Evolutionary conservation across 148 eudicot genomes (phyloP), one percentile per base, ranked within the genome.

Genomic region (Rhododendron vialii): DNA sequence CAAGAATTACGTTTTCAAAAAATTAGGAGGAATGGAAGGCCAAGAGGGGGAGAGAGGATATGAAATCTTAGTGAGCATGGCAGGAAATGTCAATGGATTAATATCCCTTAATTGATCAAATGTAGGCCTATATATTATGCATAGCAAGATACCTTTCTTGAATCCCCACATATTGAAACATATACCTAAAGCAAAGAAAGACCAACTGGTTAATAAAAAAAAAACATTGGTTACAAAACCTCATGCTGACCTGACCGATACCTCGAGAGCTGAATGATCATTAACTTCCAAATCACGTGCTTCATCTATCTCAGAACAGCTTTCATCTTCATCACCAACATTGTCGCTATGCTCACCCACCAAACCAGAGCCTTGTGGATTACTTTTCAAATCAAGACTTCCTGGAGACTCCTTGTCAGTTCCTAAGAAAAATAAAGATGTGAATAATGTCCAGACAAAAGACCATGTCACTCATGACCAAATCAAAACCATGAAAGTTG

Each of bases 321-420:
- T 89, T 51, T 91, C 94, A 51, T 91, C 92, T 82, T 92, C 92
- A 85, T 87, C 90, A 63, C 90, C 92, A 85, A 91, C 89, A 84
- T 88, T 91, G 47, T 87, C 90, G 67, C 88, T 87, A 33, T 36
- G 24, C 35, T 55, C 89, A 14, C 57, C 86, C 48, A 69, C 86
- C 71, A 76, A 81, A 53, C 24, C 48, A 55, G 80, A 67, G 48
- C 77, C 82, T 73, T 80, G 78, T 53, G 24, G 1, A 48, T 41
- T 80, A 69, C 55, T 85, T 78, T 26, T 84, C 84, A 84, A 74
- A 85, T 14, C 81, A 81, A 80, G 45, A 80, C 87, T 83, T 87
- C 38, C 63, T 17, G 80, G 87, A 24, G 83, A 82, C n/a, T 89
- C 82, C 43, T 83, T 82, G 82, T 82, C 85, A 83, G 35, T 67